Percentiles rank a stretch among this genome's conserved stretches.
Conservation (phyloP, 805 yeast genomes). For the Saccharomycopsis babjevae region DNA sequence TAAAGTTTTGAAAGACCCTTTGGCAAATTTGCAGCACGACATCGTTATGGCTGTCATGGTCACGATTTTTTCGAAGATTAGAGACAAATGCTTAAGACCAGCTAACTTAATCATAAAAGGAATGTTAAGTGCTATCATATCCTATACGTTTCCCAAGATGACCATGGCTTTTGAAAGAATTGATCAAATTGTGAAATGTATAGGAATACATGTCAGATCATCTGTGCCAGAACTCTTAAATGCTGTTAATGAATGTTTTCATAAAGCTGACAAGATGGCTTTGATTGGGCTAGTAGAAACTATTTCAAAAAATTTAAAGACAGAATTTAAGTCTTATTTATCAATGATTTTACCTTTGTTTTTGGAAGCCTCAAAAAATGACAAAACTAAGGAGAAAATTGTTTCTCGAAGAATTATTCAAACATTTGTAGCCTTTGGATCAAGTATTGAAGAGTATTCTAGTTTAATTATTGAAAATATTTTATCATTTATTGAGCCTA, state of each 20-base stretch:
- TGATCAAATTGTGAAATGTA: conserved; percentile 67
- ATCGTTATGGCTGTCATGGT: conserved; percentile 90
- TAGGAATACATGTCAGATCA: conserved; percentile 83
- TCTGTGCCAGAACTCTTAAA: conserved; percentile 65
- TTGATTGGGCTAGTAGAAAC: conserved; percentile 75
- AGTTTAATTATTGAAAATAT: conserved; percentile 83
- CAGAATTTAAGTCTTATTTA: conserved; percentile 80
- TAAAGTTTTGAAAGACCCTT: conserved; percentile 76
- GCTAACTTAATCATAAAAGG: conserved; percentile 84
- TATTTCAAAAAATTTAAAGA: conserved; percentile 76
- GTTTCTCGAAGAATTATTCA: conserved; percentile 66
- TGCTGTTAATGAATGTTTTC: conserved; percentile 67
- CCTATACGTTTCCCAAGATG: conserved; percentile 66
- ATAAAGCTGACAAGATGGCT: conserved; percentile 55
- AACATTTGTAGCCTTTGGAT: conserved; percentile 78
- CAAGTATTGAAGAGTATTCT: conserved; percentile 78
- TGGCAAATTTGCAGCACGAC: conserved; percentile 78
- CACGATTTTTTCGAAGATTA: conserved; percentile 81
- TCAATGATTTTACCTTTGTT: conserved; percentile 70
- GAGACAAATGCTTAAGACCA: conserved; percentile 83
- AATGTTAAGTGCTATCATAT: conserved; percentile 71
- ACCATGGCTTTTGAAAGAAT: conserved; percentile 87
- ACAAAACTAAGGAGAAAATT: conserved; percentile 41
- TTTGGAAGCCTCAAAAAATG: conserved; percentile 63
- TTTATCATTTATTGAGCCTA: conserved; percentile 61